These are phyloP conservation scores for Hortiboletus rubellus DNA, from an alignment of 1,284 basidiomycete species.

Conservation along the genomic window DNA sequence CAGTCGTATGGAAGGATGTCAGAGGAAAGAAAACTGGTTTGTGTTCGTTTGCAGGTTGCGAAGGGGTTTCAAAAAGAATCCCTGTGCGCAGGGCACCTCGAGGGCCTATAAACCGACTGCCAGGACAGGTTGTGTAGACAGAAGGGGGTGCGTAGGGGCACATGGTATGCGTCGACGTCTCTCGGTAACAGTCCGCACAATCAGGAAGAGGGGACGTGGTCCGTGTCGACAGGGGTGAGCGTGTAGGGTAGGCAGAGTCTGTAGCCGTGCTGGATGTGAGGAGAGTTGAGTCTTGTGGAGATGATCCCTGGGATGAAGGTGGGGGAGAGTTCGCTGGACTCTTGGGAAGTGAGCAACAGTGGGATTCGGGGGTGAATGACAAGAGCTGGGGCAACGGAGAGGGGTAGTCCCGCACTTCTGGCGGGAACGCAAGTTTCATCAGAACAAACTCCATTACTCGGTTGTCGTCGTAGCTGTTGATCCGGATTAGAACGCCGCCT, in stretches of 20 bases:
- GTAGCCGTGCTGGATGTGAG: constrained; percentile 6
- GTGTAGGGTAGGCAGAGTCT: constrained; percentile 12
- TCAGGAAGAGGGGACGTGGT: constrained; percentile 28
- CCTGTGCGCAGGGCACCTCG: constrained; percentile 13
- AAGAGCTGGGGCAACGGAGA: constrained; percentile 23
- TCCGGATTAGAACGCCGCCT: constrained; percentile 1
- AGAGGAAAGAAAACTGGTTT: constrained; percentile 50
- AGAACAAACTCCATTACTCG: constrained; percentile 58
- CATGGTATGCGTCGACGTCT: constrained; percentile 6
- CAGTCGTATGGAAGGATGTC: constrained; percentile 59
- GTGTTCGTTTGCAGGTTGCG: constrained; percentile 33
- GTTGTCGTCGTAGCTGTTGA: constrained; percentile 42
- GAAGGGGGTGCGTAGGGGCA: constrained; percentile 8
- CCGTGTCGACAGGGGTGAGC: constrained; percentile 27
- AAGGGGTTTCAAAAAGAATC: constrained; percentile 24
- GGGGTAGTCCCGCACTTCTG: constrained; percentile 34
- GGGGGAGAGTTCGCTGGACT: constrained; percentile 31
- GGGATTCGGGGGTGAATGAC: constrained; percentile 21
- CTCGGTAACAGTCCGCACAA: constrained; percentile 17
- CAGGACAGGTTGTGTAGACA: constrained; percentile 8
- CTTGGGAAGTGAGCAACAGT: constrained; percentile 22
- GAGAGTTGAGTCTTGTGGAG: constrained; percentile 29
- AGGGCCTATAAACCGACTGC: not conserved
- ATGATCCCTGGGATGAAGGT: constrained; percentile 28
- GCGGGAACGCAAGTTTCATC: constrained; percentile 52